Base-by-base conservation (phyloP, 2,329 filamentous ascomycete genomes). In the Pochonia chlamydosporia region DNA sequence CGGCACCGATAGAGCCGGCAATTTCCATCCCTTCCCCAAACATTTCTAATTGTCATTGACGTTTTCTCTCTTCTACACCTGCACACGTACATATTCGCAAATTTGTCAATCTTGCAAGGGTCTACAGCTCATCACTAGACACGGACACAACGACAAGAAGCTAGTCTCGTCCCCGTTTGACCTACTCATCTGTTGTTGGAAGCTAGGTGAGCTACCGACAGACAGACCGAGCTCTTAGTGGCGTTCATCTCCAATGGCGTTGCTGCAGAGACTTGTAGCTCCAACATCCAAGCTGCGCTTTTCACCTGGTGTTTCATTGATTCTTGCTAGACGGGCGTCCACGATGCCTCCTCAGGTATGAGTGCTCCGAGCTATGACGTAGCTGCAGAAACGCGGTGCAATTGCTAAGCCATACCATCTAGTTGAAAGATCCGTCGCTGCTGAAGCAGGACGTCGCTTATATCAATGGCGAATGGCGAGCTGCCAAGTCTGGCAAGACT, bases 381-480 rank as follows among this genome's bases (percentile, higher is more conserved):
- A 21, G 8, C n/a, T 26, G 5, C 16, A 16, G 21, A n/a, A n/a
- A n/a, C n/a, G n/a, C n/a, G n/a, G n/a, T n/a, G n/a, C 47, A 23
- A 24, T 21, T 3, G 18, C 13, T 33, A 26, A 7, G 23, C 24
- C 24, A 13, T 45, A n/a, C 4, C 5, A 20, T 18, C 5, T 43
- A 90, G 84, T 80, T 92, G 60, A 87, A 83, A 61, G 87, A 92
- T 57, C 79, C 81, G 30, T 88, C 85, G 21, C 79, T 99, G 50
- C 80, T 97, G 60, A 96, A 95, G 73, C 81, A 85, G 57, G 80
- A 91, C 63, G 79, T 81, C 50, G 81, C 82, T 60, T 96, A 92
- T 63, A 84, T 97, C 61, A 92, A 99, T 64, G 93, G 93, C 60
- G 79, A 95, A 78, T 99, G 91, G 88, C 80, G 95, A 52, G 77